These are phyloP conservation scores for Eragrostis tef DNA, from an alignment of 202 grass and related monocot genomes.

Conservation along the genomic window DNA sequence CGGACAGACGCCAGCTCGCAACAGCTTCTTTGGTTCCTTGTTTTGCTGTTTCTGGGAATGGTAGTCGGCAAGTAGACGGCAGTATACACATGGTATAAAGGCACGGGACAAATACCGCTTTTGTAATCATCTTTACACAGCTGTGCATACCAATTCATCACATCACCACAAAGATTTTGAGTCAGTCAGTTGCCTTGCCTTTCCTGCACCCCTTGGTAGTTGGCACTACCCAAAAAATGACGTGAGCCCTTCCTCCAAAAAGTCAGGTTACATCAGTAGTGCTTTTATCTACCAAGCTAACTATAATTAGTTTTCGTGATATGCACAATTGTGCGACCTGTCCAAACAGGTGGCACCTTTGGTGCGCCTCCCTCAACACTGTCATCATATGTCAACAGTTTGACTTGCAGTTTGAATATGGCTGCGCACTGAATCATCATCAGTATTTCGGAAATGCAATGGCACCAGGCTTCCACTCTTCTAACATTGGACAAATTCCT, in stretches of 20 bases:
- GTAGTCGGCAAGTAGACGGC: conserved; percentile 11
- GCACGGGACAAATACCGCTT: neutral
- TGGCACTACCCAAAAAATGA: neutral
- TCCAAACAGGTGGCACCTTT: conserved; percentile 19
- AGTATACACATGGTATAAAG: neutral
- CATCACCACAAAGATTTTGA: neutral
- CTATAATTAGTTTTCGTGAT: conserved; percentile 33
- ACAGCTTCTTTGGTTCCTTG: conserved; percentile 40
- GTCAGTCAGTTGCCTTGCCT: too few relatives aligned
- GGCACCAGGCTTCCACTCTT: conserved; percentile 22
- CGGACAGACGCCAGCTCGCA: conserved; percentile 6
- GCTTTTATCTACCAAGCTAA: conserved; percentile 58
- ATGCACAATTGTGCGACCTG: conserved; percentile 25
- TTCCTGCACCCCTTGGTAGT: conserved; percentile 10
- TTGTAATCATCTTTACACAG: neutral
- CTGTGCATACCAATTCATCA: conserved; percentile 19
- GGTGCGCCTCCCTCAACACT: neutral
- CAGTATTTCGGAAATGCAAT: neutral
- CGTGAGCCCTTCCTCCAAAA: too few relatives aligned
- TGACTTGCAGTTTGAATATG: too few relatives aligned
- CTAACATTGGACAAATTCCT: conserved; percentile 6
- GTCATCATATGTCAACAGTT: neutral
- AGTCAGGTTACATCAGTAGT: too few relatives aligned
- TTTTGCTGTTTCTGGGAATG: conserved; percentile 35
- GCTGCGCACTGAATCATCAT: neutral